A percentile compares a stretch with the other conserved stretches of the same genome.
Conservation (phyloP, 2,329 filamentous ascomycete genomes). For the Neoarthrinium moseri region DNA sequence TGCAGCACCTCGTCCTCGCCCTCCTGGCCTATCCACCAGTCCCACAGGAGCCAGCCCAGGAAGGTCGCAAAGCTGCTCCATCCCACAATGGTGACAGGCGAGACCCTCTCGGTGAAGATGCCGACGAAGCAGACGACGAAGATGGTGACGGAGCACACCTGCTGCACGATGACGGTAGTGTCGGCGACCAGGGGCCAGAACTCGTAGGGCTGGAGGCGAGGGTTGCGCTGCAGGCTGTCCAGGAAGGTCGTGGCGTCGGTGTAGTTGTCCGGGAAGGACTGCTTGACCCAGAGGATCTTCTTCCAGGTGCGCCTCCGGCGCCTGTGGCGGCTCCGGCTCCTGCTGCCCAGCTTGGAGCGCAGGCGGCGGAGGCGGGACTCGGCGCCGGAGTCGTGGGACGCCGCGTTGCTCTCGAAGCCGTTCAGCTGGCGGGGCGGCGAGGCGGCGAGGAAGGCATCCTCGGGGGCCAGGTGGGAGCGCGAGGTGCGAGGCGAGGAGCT, state of each 20-base stretch:
- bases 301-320: conserved; percentile 79
- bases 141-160: conserved; percentile 91
- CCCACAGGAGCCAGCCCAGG: conserved; percentile 87
- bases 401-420: conserved; percentile 31
- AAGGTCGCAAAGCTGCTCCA: conserved; percentile 82
- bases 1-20: conserved; percentile 45
- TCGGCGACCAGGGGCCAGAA: conserved; percentile 97
- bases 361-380: conserved; percentile 35
- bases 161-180: conserved; percentile 94
- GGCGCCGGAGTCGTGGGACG: conserved; percentile 28
- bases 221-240: conserved; percentile 92
- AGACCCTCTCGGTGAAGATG: conserved; percentile 85
- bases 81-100: conserved; percentile 82
- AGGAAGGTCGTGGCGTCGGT: conserved; percentile 96
- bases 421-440: conserved; percentile 58
- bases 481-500: conserved; percentile 42
- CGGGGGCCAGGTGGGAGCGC: conserved; percentile 72
- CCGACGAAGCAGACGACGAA: conserved; percentile 92
- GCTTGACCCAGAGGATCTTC: conserved; percentile 97
- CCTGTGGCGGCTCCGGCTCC: conserved; percentile 57
- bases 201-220: conserved; percentile 89
- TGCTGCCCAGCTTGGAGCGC: conserved; percentile 51
- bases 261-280: conserved; percentile 98
- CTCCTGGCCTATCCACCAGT: conserved; percentile 80
- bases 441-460: conserved; percentile 73